These are phyloP conservation scores for Aureobasidium leucospermi DNA, from an alignment of 2,329 filamentous ascomycete genomes.

Conservation along the genomic window DNA sequence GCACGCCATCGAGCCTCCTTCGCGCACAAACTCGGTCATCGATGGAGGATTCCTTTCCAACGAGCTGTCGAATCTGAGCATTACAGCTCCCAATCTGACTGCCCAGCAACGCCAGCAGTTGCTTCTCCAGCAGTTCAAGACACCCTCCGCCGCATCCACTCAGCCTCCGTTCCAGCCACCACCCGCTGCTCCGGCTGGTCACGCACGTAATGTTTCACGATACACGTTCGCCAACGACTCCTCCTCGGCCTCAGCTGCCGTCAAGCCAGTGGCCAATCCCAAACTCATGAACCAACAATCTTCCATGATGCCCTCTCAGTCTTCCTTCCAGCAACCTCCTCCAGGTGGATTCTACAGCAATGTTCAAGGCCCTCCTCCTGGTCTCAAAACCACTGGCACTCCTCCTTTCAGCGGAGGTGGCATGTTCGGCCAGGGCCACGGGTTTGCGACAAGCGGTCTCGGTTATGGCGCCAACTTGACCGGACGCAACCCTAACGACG, in stretches of 20 bases:
- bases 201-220: conserved; percentile 76
- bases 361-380: conserved; percentile 88
- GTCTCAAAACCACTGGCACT: conserved; percentile 88
- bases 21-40: conserved; percentile 42
- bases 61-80: conserved; percentile 31
- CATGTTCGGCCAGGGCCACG: conserved; percentile 86
- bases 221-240: conserved; percentile 80
- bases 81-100: conserved; percentile 66
- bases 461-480: conserved; percentile 49
- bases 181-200: conserved; percentile 39
- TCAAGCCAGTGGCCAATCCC: conserved; percentile 72
- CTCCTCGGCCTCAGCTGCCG: conserved; percentile 50
- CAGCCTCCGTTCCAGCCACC: conserved; percentile 12
- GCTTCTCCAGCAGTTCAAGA: conserved; percentile 54
- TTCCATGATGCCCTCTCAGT: conserved; percentile 65
- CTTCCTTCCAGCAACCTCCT: conserved; percentile 45
- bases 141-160: conserved; percentile 35
- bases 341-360: conserved; percentile 68
- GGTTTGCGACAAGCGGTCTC: conserved; percentile 62
- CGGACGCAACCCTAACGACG: conserved; percentile 65
- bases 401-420: conserved; percentile 71
- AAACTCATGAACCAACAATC: conserved; percentile 78
- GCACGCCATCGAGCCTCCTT: conserved; percentile 65
- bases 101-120: conserved; percentile 69
- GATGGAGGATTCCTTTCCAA: conserved; percentile 29